These are phyloP conservation scores for Tetrahymena borealis DNA, from an alignment of 73 alveolate species.

Conservation along the genomic window DNA sequence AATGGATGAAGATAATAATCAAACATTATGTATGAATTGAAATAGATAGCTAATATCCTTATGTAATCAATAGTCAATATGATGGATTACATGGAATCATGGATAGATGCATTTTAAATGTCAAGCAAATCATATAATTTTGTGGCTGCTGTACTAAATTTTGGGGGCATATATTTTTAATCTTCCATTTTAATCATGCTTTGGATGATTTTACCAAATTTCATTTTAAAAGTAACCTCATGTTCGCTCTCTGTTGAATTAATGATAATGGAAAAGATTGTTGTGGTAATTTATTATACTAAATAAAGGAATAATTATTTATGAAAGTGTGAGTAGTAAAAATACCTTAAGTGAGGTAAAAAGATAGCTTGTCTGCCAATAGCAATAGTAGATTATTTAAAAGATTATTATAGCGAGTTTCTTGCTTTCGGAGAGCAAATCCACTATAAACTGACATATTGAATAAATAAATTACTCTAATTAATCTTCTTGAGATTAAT, in stretches of 20 bases:
- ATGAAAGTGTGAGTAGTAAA: too few species aligned
- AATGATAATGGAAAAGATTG: too few species aligned
- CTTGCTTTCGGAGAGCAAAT: background rate
- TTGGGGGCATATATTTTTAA: background rate
- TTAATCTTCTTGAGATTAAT: too few species aligned
- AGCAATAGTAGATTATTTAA: background rate
- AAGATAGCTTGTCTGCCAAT: background rate
- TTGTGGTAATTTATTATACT: too few species aligned
- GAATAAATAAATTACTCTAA: background rate
- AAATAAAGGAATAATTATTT: too few species aligned
- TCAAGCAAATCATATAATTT: background rate
- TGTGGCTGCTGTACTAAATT: background rate
- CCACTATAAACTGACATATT: background rate
- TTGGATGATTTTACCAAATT: background rate
- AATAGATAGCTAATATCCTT: too few species aligned
- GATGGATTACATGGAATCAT: background rate
- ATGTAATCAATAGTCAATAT: background rate
- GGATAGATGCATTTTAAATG: background rate
- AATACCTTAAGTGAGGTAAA: background rate
- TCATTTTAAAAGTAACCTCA: background rate
- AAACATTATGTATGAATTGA: too few species aligned
- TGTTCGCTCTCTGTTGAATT: background rate
- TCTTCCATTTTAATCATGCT: background rate
- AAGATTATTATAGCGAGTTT: background rate
- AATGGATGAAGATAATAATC: too few species aligned